Percentiles rank a stretch among this genome's conserved stretches.
phyloP scores from a whole-genome alignment of 169 alveolate species.

The Cryptosporidium viatorum region DNA sequence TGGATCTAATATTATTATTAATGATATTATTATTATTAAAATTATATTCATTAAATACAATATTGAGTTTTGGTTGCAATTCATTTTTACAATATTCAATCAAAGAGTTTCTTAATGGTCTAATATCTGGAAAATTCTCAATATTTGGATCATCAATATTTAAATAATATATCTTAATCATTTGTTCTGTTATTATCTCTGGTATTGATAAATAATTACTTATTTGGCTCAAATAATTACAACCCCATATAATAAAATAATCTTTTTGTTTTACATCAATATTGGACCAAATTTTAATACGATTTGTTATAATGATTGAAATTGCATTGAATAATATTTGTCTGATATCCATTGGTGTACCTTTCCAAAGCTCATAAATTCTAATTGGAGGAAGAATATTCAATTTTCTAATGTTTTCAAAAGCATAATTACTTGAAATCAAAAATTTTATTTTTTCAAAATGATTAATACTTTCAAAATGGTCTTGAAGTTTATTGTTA shows the following conservation, averaged over 20 bases:
- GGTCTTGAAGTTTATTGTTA: not conserved
- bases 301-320: conserved; percentile 8
- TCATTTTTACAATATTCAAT: conserved; percentile 30
- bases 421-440: conserved; percentile 25
- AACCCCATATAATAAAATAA: conserved; percentile 55
- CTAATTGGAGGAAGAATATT: conserved; percentile 57
- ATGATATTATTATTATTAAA: not conserved
- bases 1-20: not conserved
- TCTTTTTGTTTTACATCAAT: conserved; percentile 17
- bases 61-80: conserved; percentile 42
- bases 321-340: conserved; percentile 25
- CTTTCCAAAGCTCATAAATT: conserved; percentile 65
- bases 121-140: conserved; percentile 22
- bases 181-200: conserved; percentile 10
- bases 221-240: conserved; percentile 35
- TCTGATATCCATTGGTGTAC: conserved; percentile 26
- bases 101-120: conserved; percentile 32
- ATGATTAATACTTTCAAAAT: conserved; percentile 13
- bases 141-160: conserved; percentile 14
- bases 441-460: conserved; percentile 24
- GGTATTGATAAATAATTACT: conserved; percentile 32
- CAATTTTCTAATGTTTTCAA: conserved; percentile 40
- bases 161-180: conserved; percentile 8
- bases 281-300: conserved; percentile 29
- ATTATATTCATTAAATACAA: conserved; percentile 5